Evolutionary conservation across 371 early-diverging fungal genomes (phyloP).

Genomic region (Mortierella sp.): DNA sequence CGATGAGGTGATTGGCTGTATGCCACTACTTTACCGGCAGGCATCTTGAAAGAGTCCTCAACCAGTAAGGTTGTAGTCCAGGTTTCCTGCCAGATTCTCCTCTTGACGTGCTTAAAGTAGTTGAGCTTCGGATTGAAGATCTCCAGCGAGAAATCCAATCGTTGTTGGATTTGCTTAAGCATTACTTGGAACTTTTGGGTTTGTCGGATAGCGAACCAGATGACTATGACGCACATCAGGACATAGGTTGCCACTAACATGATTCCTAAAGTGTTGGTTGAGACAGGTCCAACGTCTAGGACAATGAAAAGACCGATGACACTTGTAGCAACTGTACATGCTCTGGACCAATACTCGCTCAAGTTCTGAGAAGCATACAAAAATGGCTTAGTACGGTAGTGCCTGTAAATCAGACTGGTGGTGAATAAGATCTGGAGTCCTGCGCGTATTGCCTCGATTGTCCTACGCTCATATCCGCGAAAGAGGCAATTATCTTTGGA

Average conservation of each 20-base stretch:
- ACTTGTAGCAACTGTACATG: slow-evolving; percentile 54
- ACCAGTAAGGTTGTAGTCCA: slow-evolving; percentile 71
- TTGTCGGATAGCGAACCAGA: slow-evolving; percentile 55
- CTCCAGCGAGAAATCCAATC: slow-evolving; percentile 55
- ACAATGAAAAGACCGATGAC: slow-evolving; percentile 58
- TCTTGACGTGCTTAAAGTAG: slow-evolving; percentile 57
- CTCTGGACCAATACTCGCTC: slow-evolving; percentile 59
- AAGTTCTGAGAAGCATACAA: slow-evolving; percentile 55
- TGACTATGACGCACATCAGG: slow-evolving; percentile 46
- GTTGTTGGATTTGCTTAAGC: slow-evolving; percentile 53
- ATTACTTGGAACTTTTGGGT: slow-evolving; percentile 56
- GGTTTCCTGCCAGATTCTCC: slow-evolving; percentile 71
- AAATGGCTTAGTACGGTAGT: slow-evolving; percentile 57
- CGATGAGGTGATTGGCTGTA: slow-evolving; percentile 60
- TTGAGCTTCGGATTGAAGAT: slow-evolving; percentile 56
- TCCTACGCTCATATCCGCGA: slow-evolving; percentile 48
- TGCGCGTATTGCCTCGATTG: slow-evolving; percentile 61
- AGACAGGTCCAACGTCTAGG: slow-evolving; percentile 38
- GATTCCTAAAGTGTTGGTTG: slow-evolving; percentile 31
- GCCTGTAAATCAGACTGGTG: slow-evolving; percentile 44
- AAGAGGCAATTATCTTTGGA: slow-evolving; percentile 72
- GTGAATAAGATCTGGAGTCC: slow-evolving; percentile 59
- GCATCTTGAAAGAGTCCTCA: slow-evolving; percentile 66
- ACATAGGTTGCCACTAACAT: slow-evolving; percentile 43
- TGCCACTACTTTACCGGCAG: slow-evolving; percentile 60